A percentile compares a stretch with the other conserved stretches of the same genome.
Conservation (phyloP, 1,284 basidiomycete species). For the Cryptococcus sp. region DNA sequence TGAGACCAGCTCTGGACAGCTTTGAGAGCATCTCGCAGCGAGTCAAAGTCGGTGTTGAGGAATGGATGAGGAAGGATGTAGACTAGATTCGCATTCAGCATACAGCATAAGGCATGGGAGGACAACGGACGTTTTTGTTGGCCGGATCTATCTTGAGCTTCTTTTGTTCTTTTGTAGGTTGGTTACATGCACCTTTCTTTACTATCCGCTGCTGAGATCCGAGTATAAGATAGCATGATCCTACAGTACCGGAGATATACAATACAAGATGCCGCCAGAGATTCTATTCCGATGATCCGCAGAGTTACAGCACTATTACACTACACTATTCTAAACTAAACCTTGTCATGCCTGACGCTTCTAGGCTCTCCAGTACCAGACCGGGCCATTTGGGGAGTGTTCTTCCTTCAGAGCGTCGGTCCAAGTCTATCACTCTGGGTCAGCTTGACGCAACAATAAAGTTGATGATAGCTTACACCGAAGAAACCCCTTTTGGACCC, state of each 20-base stretch:
- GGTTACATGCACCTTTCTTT: background rate
- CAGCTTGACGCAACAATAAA: background rate
- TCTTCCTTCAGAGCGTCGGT: conserved; percentile 37
- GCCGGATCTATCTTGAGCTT: background rate
- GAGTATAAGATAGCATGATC: too few relatives aligned
- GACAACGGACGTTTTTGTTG: background rate
- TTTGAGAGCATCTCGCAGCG: conserved; percentile 71
- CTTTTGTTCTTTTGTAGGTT: background rate
- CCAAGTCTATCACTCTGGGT: conserved; percentile 30
- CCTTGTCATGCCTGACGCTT: background rate
- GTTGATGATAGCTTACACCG: conserved; percentile 30
- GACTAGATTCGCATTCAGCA: conserved; percentile 9
- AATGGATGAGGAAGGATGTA: conserved; percentile 58
- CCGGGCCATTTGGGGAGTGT: conserved; percentile 43
- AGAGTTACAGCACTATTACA: background rate
- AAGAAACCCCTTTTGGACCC: conserved; percentile 44
- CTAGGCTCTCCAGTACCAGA: conserved; percentile 41
- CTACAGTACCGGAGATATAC: background rate
- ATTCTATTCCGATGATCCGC: too few relatives aligned
- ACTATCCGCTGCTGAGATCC: background rate
- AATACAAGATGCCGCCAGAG: background rate
- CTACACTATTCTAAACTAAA: background rate
- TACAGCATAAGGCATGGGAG: background rate
- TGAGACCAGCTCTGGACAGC: conserved; percentile 83
- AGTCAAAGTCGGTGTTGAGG: conserved; percentile 69